Evolutionary conservation across 2,329 filamentous ascomycete species (phyloP).

Genomic region (Colletotrichum filicis): DNA sequence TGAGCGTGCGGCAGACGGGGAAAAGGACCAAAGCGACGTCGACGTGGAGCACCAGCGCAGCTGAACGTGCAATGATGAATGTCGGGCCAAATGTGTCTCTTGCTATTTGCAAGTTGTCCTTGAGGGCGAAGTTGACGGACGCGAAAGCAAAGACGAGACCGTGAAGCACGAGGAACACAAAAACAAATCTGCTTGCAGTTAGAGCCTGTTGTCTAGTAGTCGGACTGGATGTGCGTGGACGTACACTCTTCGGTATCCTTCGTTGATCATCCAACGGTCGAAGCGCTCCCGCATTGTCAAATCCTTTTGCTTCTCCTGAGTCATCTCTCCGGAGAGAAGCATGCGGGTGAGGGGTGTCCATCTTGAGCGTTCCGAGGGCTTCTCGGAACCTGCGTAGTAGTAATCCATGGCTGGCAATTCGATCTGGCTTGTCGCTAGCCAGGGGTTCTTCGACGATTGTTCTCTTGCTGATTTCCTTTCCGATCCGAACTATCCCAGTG

Average conservation of each 20-base stretch:
- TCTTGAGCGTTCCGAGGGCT: conserved; percentile 77
- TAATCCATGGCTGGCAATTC: conserved; percentile 45
- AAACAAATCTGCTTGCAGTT: conserved; percentile 71
- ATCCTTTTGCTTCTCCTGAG: conserved; percentile 75
- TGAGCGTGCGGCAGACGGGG: conserved; percentile 85
- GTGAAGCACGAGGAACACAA: conserved; percentile 79
- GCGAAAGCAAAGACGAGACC: conserved; percentile 82
- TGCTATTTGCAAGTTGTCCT: conserved; percentile 76
- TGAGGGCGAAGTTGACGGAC: conserved; percentile 82
- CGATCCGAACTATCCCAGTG: conserved; percentile 24
- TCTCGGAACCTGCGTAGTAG: conserved; percentile 48
- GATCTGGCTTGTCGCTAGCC: conserved; percentile 28
- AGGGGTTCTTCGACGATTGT: conserved; percentile 6
- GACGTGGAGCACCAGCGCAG: conserved; percentile 82
- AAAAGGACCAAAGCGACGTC: conserved; percentile 84
- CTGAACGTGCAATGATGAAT: conserved; percentile 80
- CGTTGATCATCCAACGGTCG: conserved; percentile 90
- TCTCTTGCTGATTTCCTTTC: conserved; percentile 23
- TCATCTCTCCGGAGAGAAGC: conserved; percentile 86
- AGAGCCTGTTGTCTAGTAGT: conserved; percentile 4
- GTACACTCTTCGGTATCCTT: conserved; percentile 83
- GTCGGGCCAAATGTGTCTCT: conserved; percentile 79
- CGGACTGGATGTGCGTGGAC: conserved; percentile 44
- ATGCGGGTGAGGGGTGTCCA: conserved; percentile 86
- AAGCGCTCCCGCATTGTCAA: conserved; percentile 78